phyloP scores from a whole-genome alignment of 208 protist genomes.

The Trypanosoma lewisi region DNA sequence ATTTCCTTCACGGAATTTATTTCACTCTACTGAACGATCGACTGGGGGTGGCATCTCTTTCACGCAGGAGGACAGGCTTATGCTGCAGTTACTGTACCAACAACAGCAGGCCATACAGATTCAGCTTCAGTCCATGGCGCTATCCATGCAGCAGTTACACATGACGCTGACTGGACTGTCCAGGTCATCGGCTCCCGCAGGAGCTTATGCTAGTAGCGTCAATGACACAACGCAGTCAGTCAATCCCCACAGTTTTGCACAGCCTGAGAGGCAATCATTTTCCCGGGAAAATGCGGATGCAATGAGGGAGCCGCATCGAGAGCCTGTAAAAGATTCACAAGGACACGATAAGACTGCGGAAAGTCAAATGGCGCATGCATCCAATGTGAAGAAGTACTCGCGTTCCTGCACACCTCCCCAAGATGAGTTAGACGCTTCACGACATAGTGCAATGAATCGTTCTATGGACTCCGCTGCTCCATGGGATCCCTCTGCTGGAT shows the following conservation, averaged over 20 bases:
- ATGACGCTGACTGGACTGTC: constrained; percentile 20
- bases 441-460: constrained; percentile 33
- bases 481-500: constrained; percentile 54
- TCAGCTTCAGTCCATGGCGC: constrained; percentile 70
- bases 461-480: constrained; percentile 67
- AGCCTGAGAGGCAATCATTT: background rate
- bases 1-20: constrained; percentile 21
- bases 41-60: constrained; percentile 29
- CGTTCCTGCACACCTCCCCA: constrained; percentile 75
- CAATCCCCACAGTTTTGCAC: constrained; percentile 3
- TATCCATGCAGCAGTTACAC: constrained; percentile 71
- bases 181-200: background rate
- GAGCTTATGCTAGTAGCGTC: background rate
- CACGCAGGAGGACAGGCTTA: constrained; percentile 68
- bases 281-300: background rate
- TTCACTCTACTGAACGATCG: constrained; percentile 17
- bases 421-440: constrained; percentile 31
- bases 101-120: constrained; percentile 82
- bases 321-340: background rate
- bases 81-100: constrained; percentile 75
- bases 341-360: background rate
- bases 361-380: constrained; percentile 4
- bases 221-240: constrained; percentile 1
- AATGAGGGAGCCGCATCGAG: background rate
- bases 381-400: constrained; percentile 35